Evolutionary conservation across 1,139 yeast species (phyloP).

Genomic region (Hansenula sp.): DNA sequence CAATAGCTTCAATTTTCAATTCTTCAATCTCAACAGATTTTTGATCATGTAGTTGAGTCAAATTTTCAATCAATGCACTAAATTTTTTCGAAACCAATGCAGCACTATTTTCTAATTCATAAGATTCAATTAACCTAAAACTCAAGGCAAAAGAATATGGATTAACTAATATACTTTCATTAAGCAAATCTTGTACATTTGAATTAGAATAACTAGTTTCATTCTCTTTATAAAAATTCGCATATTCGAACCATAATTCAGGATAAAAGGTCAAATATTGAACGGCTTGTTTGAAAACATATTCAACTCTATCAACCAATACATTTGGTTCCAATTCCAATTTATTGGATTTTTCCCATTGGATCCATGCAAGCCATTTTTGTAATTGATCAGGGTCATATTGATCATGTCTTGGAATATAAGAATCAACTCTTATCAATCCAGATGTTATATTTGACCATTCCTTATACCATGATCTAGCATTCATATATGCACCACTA

Average conservation of each 20-base stretch:
- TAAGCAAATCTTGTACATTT: slow-evolving; percentile 35
- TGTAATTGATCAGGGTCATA: slow-evolving; percentile 38
- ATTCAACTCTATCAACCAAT: slow-evolving; percentile 59
- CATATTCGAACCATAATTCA: slow-evolving; percentile 81
- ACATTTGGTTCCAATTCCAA: slow-evolving; percentile 51
- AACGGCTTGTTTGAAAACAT: slow-evolving; percentile 70
- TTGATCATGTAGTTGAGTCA: slow-evolving; percentile 33
- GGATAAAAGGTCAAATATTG: slow-evolving; percentile 70
- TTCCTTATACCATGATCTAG: slow-evolving; percentile 76
- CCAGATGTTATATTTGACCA: slow-evolving; percentile 56
- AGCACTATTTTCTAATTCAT: slow-evolving; percentile 55
- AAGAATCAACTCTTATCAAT: slow-evolving; percentile 30
- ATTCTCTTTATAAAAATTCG: slow-evolving; percentile 31
- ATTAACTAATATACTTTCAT: slow-evolving; percentile 58
- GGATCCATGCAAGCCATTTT: slow-evolving; percentile 73
- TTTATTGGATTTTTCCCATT: slow-evolving; percentile 73
- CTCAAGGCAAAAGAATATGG: slow-evolving; percentile 69
- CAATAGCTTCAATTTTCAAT: slow-evolving; percentile 15
- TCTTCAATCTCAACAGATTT: slow-evolving; percentile 23
- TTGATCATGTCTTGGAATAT: slow-evolving; percentile 31
- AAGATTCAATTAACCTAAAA: slow-evolving; percentile 64
- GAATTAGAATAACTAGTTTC: slow-evolving; percentile 24
- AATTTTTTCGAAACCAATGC: slow-evolving; percentile 52
- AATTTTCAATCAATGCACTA: slow-evolving; percentile 41
- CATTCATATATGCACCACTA: slow-evolving; percentile 86